Evolutionary conservation across 768 basidiomycete genomes (phyloP).

Genomic region (Termitomyces eurrhizus): DNA sequence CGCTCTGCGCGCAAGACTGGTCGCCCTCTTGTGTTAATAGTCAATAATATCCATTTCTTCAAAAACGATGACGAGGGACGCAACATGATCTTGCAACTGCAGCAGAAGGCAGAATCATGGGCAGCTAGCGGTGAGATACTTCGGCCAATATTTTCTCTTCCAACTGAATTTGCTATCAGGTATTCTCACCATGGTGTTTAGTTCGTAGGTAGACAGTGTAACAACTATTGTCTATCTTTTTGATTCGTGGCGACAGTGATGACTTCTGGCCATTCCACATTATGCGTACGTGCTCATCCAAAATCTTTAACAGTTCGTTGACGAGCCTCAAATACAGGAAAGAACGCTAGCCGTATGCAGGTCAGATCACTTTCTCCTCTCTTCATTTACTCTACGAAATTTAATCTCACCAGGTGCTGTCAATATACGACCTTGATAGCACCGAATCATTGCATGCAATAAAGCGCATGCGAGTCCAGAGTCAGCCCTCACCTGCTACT

Average conservation of each 20-base stretch:
- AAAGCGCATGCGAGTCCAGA: conserved; percentile 43
- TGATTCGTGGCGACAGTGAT: conserved; percentile 45
- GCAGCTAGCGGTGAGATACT: conserved; percentile 60
- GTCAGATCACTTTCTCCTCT: conserved; percentile 29
- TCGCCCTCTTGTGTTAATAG: conserved; percentile 71
- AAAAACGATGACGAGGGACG: conserved; percentile 74
- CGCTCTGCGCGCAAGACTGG: no score
- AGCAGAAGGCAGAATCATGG: conserved; percentile 86
- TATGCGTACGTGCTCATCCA: conserved; percentile 45
- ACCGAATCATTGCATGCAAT: conserved; percentile 58
- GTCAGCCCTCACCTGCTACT: conserved; percentile 25
- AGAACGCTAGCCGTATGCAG: conserved; percentile 72
- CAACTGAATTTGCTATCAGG: conserved; percentile 32
- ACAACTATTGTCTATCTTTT: conserved; percentile 6
- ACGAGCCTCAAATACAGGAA: conserved; percentile 38
- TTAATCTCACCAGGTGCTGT: conserved; percentile 45
- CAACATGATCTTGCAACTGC: conserved; percentile 80
- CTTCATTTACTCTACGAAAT: neutral
- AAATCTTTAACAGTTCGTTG: conserved; percentile 1
- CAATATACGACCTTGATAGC: conserved; percentile 64
- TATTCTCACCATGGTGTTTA: conserved; percentile 77
- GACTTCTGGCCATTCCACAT: conserved; percentile 80
- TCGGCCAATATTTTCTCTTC: conserved; percentile 1
- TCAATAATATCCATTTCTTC: conserved; percentile 78
- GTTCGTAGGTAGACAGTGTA: conserved; percentile 43